Base-by-base conservation (phyloP, 768 basidiomycete species). In the Sporobolomyces pararoseus region DNA sequence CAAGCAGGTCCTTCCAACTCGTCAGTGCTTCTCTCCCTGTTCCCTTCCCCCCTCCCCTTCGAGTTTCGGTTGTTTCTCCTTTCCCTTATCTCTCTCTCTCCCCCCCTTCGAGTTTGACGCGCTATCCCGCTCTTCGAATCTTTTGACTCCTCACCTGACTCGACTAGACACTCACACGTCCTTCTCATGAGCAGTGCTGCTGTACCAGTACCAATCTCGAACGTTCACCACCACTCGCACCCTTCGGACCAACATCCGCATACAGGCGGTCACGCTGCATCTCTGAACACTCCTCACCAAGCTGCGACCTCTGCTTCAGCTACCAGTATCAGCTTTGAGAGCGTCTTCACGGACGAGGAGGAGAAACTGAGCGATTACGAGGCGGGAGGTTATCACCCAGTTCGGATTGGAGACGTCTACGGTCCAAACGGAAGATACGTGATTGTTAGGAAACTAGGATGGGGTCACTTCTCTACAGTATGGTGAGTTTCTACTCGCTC, bases 401-500 rank as follows among this genome's bases (percentile, higher is more conserved):
- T 77, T 17, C 47, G 73, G 25, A 71, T 77, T 23, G 76, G 76
- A 34, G 76, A 76, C 53, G 71, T 76, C 50, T 74, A 74, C 65
- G 73, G 73, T 0, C 73, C 88, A 79, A 82, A 87, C 70, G 88
- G 86, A 63, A 85, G 92, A 55, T 99, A 99, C 81, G 81, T 84
- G 27, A 86, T 96, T 64, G 83, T 94, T 39, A 83, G 95, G 72
- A 99, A 99, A 80, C 84, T 99, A 35, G 95, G 95, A 86, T 95
- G 92, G 92, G 92, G 92, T 46, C 91, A 94, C 81, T 95, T 95
- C 79, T 92, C 90, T 2, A 94, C 92, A 21, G 92, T 93, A 31
- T 93, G 91, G 91, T 75, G 25, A 59, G 71, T 57, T 23, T 12
- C 10, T 9, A 42, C 10, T 9, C 13, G 10, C 46, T 23, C 21